Conservation (phyloP, 805 yeast species). For the Candida vartiovaarae region DNA sequence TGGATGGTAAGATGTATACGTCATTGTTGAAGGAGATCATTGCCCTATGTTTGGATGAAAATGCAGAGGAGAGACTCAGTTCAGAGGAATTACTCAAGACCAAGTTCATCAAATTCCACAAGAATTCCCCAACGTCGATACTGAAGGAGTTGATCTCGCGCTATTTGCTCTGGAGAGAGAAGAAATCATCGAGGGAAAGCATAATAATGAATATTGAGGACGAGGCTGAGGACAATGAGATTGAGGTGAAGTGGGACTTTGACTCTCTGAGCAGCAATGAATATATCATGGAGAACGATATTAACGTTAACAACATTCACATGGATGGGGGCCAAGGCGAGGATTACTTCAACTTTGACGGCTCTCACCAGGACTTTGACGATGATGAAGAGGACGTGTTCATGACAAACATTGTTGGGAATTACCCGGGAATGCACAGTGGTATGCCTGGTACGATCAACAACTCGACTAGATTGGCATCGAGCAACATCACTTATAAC, state of each 20-base stretch:
- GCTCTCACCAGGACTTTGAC: constrained; percentile 16
- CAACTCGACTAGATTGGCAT: constrained; percentile 9
- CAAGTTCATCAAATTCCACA: constrained; percentile 61
- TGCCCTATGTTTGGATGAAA: constrained; percentile 89
- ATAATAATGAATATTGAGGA: constrained; percentile 34
- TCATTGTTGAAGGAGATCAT: constrained; percentile 74
- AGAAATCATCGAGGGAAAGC: constrained; percentile 47
- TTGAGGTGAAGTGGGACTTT: constrained; percentile 79
- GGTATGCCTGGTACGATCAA: constrained; percentile 16
- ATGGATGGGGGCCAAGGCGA: constrained; percentile 16
- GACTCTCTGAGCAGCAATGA: constrained; percentile 73
- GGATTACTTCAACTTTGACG: constrained; percentile 20
- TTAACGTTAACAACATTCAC: constrained; percentile 34
- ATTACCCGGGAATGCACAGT: constrained; percentile 9
- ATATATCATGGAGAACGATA: constrained; percentile 65
- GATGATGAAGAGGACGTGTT: constrained; percentile 23
- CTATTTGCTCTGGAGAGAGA: constrained; percentile 72
- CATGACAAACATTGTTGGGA: constrained; percentile 20
- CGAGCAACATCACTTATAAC: constrained; percentile 19
- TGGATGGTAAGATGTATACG: constrained; percentile 85
- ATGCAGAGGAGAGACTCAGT: constrained; percentile 77
- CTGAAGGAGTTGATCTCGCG: constrained; percentile 71
- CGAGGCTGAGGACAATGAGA: constrained; percentile 32
- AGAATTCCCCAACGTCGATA: constrained; percentile 48
- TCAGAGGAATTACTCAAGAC: constrained; percentile 81